These are phyloP conservation scores for Geoglossum cookeanum DNA, from an alignment of 2,329 filamentous ascomycete species.

Conservation along the genomic window DNA sequence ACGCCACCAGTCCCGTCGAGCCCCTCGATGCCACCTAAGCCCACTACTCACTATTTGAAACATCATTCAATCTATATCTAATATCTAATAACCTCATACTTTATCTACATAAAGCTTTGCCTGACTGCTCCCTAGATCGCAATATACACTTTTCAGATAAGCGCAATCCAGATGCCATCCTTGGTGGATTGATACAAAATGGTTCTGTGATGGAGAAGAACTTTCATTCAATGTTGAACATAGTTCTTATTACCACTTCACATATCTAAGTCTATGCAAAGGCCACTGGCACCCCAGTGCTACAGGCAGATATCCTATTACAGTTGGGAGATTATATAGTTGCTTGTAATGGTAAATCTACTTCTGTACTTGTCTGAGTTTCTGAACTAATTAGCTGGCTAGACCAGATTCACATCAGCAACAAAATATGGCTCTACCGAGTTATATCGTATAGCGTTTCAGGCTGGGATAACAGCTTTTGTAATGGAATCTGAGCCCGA, in stretches of 20 bases:
- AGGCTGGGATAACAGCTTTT: constrained; percentile 7
- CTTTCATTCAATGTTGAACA: neutral
- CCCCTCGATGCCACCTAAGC: no score
- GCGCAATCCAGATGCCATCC: constrained; percentile 5
- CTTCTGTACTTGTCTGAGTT: neutral
- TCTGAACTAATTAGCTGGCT: neutral
- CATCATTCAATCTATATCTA: neutral
- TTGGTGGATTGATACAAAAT: neutral
- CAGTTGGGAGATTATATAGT: neutral
- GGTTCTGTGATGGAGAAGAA: neutral
- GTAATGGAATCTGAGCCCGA: constrained; percentile 9
- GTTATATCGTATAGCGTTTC: neutral
- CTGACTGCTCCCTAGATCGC: constrained; percentile 6
- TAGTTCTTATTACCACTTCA: neutral
- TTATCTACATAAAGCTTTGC: neutral
- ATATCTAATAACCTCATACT: neutral
- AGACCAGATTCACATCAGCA: neutral
- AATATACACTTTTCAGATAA: constrained; percentile 9
- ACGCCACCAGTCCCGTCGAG: no score
- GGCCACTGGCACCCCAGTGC: neutral
- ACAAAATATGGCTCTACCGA: neutral
- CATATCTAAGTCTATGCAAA: neutral
- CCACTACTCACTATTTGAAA: no score
- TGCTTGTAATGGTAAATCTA: neutral
- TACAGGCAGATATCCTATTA: neutral